These are phyloP conservation scores for Agrocybe praecox DNA, from an alignment of 768 basidiomycete species.

Conservation along the genomic window DNA sequence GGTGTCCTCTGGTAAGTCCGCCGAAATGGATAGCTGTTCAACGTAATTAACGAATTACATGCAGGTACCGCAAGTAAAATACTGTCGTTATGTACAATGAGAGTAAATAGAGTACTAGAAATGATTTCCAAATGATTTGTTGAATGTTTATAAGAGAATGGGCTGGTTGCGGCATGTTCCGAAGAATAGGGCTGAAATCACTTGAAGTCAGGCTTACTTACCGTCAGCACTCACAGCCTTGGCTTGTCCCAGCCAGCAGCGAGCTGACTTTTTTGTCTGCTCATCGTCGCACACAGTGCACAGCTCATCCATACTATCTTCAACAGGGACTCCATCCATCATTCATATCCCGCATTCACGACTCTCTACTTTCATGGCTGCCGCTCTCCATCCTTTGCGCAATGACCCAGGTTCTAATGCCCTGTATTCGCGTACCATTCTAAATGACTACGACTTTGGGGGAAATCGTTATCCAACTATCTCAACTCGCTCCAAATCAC, in stretches of 20 bases:
- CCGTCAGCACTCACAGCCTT: constrained; percentile 11
- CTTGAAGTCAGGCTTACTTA: not conserved
- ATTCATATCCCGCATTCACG: constrained; percentile 3
- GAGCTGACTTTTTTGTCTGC: not conserved
- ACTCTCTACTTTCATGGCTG: constrained; percentile 42
- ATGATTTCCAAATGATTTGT: too few species aligned
- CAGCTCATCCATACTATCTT: constrained; percentile 1
- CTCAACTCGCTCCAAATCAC: constrained; percentile 15
- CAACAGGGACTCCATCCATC: not conserved
- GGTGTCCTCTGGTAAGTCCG: constrained; percentile 77
- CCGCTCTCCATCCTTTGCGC: constrained; percentile 49
- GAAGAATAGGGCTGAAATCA: constrained; percentile 8
- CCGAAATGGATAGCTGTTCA: not conserved
- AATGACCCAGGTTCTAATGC: constrained; percentile 39
- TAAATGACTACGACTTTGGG: constrained; percentile 63
- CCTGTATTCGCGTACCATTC: constrained; percentile 55
- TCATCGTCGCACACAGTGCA: constrained; percentile 1
- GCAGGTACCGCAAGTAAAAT: constrained; percentile 60
- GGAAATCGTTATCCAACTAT: constrained; percentile 60
- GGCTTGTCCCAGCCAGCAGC: constrained; percentile 7
- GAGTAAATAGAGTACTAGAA: not conserved
- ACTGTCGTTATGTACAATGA: constrained; percentile 1
- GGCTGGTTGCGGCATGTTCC: constrained; percentile 18
- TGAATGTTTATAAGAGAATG: not conserved
- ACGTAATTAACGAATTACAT: not conserved